Percentiles rank a stretch among this genome's conserved stretches.
Conservation (phyloP, 2,329 filamentous ascomycete species). For the Claviceps paspali region DNA sequence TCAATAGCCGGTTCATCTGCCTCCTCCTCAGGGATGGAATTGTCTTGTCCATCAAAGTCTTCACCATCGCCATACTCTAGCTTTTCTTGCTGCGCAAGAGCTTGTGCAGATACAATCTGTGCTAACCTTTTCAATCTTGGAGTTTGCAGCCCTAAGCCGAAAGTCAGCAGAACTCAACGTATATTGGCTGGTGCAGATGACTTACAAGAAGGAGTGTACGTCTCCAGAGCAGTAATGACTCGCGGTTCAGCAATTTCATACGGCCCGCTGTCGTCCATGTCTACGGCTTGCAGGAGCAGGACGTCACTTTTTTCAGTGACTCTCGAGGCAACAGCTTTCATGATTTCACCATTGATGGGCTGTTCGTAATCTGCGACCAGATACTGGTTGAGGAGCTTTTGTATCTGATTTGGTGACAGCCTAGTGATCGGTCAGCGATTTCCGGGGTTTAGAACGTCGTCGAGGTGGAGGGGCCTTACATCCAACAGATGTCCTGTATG, state of each 20-base stretch:
- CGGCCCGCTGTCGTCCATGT: slow-evolving; percentile 97
- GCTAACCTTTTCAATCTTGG: slow-evolving; percentile 86
- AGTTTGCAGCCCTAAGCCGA: slow-evolving; percentile 72
- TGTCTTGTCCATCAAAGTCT: slow-evolving; percentile 32
- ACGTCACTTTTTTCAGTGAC: slow-evolving; percentile 99
- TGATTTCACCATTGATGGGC: slow-evolving; percentile 98
- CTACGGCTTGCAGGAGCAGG: slow-evolving; percentile 79
- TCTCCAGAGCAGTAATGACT: slow-evolving; percentile 90
- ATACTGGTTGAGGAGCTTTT: slow-evolving; percentile 97
- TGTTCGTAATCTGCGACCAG: slow-evolving; percentile 98
- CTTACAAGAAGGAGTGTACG: slow-evolving; percentile 94
- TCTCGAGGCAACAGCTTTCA: slow-evolving; percentile 95
- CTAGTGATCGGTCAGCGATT: slow-evolving; percentile 25
- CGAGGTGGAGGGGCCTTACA: slow-evolving; percentile 45
- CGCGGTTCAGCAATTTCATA: slow-evolving; percentile 97
- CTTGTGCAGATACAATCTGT: slow-evolving; percentile 96
- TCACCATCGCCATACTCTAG: slow-evolving; percentile 39
- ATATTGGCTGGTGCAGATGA: too few species aligned
- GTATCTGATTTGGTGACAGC: slow-evolving; percentile 96
- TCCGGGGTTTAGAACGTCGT: neutral
- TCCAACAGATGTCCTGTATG: slow-evolving; percentile 99
- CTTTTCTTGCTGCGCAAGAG: slow-evolving; percentile 89
- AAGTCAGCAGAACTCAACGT: slow-evolving; percentile 15
- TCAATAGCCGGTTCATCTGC: slow-evolving; percentile 29
- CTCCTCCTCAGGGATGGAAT: slow-evolving; percentile 34